Conservation (phyloP, 1,139 yeast genomes). For the Spencermartinsiella ligniputridi region DNA sequence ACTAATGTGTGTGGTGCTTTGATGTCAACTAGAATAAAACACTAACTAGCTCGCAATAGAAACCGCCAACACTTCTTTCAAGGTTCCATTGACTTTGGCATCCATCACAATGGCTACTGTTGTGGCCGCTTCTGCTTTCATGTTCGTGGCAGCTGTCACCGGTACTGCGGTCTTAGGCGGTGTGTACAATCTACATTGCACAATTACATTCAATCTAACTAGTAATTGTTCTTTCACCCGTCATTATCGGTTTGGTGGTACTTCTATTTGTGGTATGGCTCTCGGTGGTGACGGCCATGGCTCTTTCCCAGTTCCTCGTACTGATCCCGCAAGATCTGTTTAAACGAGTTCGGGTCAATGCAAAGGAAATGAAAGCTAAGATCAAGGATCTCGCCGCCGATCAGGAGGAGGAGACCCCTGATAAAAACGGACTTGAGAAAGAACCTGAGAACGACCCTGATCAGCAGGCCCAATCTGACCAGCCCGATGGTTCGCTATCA, state of each 20-base stretch:
- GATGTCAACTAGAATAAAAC: not conserved
- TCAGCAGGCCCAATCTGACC: no score
- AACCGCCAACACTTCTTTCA: not conserved
- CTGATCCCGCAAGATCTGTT: not conserved
- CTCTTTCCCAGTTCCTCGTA: conserved; percentile 1
- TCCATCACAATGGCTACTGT: not conserved
- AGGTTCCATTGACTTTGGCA: not conserved
- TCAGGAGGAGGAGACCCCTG: no score
- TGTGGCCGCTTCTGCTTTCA: not conserved
- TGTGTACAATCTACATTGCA: conserved; percentile 11
- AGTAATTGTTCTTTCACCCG: conserved; percentile 17
- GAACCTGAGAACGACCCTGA: no score
- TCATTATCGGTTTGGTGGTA: conserved; percentile 13
- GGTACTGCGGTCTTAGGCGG: conserved; percentile 12
- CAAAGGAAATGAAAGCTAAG: not conserved
- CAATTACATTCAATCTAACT: no score
- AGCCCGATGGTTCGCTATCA: no score
- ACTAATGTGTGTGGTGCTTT: not conserved
- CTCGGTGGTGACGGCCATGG: conserved; percentile 7
- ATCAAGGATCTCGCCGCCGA: no score
- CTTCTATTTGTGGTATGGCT: conserved; percentile 18
- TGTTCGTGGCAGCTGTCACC: conserved; percentile 13
- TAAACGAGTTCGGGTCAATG: conserved; percentile 1
- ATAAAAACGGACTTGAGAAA: no score
- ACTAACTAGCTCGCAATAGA: not conserved